A percentile compares a stretch with the other conserved stretches of the same genome.
Conservation (phyloP, 1,284 basidiomycete species). For the Pseudozyma sp. region DNA sequence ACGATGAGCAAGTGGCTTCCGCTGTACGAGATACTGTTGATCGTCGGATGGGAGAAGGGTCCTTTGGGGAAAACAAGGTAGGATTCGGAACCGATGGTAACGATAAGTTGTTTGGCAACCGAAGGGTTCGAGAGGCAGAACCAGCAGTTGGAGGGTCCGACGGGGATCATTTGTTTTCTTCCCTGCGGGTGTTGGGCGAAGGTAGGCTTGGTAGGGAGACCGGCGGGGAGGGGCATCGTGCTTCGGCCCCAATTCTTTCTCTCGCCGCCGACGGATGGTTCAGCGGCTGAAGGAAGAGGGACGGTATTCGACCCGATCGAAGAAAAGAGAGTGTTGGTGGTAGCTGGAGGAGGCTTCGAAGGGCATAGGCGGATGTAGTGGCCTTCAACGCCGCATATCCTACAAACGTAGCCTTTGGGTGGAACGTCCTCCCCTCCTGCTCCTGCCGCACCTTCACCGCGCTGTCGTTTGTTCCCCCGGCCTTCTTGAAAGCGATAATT, state of each 20-base stretch:
- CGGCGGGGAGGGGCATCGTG: constrained; percentile 31
- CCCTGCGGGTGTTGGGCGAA: constrained; percentile 3
- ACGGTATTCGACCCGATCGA: background rate
- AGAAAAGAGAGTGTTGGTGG: background rate
- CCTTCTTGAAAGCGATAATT: constrained; percentile 43
- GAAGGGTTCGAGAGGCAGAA: constrained; percentile 66
- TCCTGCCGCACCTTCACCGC: background rate
- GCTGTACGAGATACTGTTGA: constrained; percentile 41
- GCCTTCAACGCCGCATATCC: constrained; percentile 40
- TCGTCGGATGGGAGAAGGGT: constrained; percentile 33
- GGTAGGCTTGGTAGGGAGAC: constrained; percentile 32
- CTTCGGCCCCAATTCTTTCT: background rate
- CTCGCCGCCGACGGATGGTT: background rate
- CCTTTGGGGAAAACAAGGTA: constrained; percentile 66
- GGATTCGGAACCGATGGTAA: constrained; percentile 53
- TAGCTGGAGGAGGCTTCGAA: constrained; percentile 8
- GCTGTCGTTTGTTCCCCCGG: constrained; percentile 9
- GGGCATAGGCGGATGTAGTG: constrained; percentile 56
- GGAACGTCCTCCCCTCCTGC: constrained; percentile 33
- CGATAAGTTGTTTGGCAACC: constrained; percentile 61
- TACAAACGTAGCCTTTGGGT: constrained; percentile 55
- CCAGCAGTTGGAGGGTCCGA: constrained; percentile 66
- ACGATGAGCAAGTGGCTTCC: constrained; percentile 64
- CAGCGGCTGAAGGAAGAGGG: background rate
- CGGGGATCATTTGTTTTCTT: constrained; percentile 38